Base-by-base conservation (phyloP, 108 stramenopile species). In the Fistulifera solaris region DNA sequence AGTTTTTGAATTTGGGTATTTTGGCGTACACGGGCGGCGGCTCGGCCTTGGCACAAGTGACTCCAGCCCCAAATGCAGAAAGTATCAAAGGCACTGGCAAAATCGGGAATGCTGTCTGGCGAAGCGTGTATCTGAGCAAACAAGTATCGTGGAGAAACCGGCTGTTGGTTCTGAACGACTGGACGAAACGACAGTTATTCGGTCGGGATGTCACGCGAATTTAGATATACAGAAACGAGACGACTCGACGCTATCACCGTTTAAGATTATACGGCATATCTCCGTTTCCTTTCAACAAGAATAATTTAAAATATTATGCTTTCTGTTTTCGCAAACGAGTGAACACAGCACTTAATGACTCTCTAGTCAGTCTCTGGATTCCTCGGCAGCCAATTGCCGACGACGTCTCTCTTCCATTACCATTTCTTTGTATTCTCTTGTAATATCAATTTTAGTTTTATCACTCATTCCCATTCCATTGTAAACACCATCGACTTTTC, bases 1-100 rank as follows among this genome's bases (percentile, higher is more conserved):
- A 95, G 71, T 97, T 93, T 56, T 67, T 95, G 27, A 94, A 97
- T 64, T 68, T 97, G 14, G 96, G 96, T 15, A 94, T 95, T 47
- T 63, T 97, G 15, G 94, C 96, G 2, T 97, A 97, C 72, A 93
- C 93, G 0, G 94, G 96, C 1, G 83, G 73, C 8, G 89, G 78
- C 3, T 74, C 80, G 11, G 96, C 88, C 3, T 63, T 89, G 55
- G 88, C 84, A 27, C 88, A 89, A 51, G 75, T 89, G 15, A 65
- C 85, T 21, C 61, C 85, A 19, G 72, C 72, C 16, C 88, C 88
- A 3, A 68, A 78, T 44, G 64, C 71, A 3, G 63, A 66, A 14
- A 58, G 72, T 1, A 66, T 89, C 54, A 78, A 85, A 51, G 82
- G 80, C 26, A 83, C 62, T 28, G 88, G 88, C n/a, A 70, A 81